A percentile compares a stretch with the other conserved stretches of the same genome.
Conservation (phyloP, 352 stramenopile species). For the Blastocystis sp. region DNA sequence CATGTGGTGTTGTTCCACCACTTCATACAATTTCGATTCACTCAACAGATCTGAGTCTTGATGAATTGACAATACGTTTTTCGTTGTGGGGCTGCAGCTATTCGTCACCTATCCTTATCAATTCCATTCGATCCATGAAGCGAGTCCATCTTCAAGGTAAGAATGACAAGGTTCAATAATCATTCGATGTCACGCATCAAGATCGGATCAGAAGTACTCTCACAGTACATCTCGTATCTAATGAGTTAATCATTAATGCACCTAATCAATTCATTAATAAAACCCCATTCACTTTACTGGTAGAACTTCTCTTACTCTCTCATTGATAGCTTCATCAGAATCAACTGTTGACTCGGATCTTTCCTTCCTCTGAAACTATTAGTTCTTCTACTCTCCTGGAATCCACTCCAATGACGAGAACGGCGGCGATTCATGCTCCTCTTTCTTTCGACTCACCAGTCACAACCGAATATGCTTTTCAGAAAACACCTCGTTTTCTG, state of each 20-base stretch:
- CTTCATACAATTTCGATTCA: not conserved
- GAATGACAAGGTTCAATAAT: not conserved
- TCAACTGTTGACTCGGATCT: not conserved
- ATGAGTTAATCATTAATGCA: not conserved
- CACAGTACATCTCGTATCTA: not conserved
- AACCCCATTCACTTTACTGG: not conserved
- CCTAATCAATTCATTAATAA: constrained; percentile 12
- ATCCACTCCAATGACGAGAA: not conserved
- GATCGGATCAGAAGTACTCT: not conserved
- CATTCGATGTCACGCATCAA: not conserved
- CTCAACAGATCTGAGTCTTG: not conserved
- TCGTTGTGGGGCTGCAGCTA: constrained; percentile 27
- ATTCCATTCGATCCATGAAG: not conserved
- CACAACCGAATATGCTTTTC: too few species aligned
- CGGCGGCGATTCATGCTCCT: not conserved
- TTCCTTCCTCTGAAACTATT: not conserved
- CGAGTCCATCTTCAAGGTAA: not conserved
- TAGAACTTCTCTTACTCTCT: not conserved
- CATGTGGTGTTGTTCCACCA: constrained; percentile 17
- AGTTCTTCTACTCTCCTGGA: not conserved
- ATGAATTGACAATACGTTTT: not conserved
- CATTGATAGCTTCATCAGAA: not conserved
- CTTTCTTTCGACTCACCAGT: not conserved
- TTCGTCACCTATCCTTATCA: not conserved
- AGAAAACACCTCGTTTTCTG: too few species aligned